Conservation (phyloP, 371 early-diverging fungal genomes). For the Nosema muscidifuracis region DNA sequence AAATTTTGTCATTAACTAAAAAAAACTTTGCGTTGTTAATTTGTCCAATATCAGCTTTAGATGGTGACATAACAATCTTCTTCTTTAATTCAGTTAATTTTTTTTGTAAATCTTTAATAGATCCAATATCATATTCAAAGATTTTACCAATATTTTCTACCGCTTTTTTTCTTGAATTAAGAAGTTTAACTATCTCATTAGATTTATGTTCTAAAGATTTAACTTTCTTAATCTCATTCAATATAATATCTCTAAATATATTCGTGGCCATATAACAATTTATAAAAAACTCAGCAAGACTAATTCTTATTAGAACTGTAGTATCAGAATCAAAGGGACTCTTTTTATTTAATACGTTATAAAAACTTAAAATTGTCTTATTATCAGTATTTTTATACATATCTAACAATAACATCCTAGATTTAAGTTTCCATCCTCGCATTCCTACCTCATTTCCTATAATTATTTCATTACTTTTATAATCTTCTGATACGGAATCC, state of each 20-base stretch:
- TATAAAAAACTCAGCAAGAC: neutral
- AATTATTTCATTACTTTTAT: neutral
- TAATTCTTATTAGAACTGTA: neutral
- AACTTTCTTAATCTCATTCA: neutral
- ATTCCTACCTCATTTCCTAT: neutral
- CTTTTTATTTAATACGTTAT: neutral
- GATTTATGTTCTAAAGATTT: neutral
- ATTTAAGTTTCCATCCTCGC: neutral
- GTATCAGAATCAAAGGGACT: neutral
- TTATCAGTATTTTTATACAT: neutral
- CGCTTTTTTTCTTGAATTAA: neutral
- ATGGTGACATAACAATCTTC: neutral
- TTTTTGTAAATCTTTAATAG: too few relatives aligned
- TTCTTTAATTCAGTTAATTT: too few relatives aligned
- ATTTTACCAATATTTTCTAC: neutral
- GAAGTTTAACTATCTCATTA: neutral
- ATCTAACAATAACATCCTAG: neutral
- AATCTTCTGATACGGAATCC: neutral
- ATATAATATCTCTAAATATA: neutral
- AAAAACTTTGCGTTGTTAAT: neutral
- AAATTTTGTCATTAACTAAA: neutral
- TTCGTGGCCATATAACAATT: constrained; percentile 6
- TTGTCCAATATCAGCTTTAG: neutral
- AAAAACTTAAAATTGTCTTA: neutral
- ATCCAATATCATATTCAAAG: neutral